Evolutionary conservation across 2,329 filamentous ascomycete species (phyloP), one percentile per base, ranked within the genome.

Genomic region (Arthrobotrys pseudoclavata): DNA sequence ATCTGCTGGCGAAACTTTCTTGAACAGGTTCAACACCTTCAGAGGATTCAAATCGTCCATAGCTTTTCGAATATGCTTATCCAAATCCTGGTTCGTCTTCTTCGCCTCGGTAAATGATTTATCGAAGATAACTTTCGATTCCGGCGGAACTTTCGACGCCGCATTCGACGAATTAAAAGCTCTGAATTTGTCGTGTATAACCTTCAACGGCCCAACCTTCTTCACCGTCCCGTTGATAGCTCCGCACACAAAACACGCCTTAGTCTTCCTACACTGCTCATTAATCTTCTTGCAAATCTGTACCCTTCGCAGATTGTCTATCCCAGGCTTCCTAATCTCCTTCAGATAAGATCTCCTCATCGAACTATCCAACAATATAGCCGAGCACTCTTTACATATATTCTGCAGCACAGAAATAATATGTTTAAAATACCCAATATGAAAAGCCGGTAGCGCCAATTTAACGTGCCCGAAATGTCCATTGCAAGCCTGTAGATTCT

Each of bases 391-490:
- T 86, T 97, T 99, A 90, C 96, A 99, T 80, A 99, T 96, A 82
- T 96, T 92, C 83, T 98, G 94, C 24, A 99, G 87, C 69, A 97
- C 94, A 52, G 91, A 91, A 83, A 97, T 95, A 79, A 96, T 93
- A 83, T 96, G 94, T 83, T 94, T 96, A 81, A 99, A 89, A 83
- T 97, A 99, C 42, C 96, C 96, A 80, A 98, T 94, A 83, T 99
- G 96, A 82, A 98, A 98, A 50, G 92, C 93, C 3, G 96, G 96
- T 63, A 99, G 86, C 0, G 95, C 93, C 13, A 99, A 88, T 82
- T 92, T 90, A 81, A 99, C 92, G 84, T 97, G 91, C 55, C 96
- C 96, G 82, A 98, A 99, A 84, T 99, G 96, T 12, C 96, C 96
- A 81, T 93, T 96, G 84, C 96, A 99, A 80, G 91, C 90, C 81